phyloP scores from a whole-genome alignment of 805 yeast genomes.

The Candida montana region DNA sequence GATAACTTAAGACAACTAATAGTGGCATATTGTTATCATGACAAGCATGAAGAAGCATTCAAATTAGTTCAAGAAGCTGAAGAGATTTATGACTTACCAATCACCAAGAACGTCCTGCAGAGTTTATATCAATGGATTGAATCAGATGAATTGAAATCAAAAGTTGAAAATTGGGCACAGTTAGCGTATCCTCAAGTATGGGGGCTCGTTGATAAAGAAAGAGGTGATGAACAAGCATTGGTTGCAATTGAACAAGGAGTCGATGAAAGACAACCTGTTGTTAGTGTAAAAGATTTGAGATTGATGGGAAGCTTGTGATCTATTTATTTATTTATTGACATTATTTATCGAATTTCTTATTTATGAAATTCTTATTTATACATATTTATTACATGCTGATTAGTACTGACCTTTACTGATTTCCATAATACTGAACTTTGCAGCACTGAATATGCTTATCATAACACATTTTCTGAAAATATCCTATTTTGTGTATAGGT shows the following conservation, averaged over 20 bases:
- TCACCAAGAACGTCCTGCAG: constrained; percentile 40
- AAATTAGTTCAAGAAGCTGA: constrained; percentile 42
- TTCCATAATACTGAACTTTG: too few species aligned
- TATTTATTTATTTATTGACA: too few species aligned
- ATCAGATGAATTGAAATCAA: constrained; percentile 12
- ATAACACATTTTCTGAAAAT: too few species aligned
- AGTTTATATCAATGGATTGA: constrained; percentile 41
- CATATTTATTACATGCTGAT: too few species aligned
- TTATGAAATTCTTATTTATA: too few species aligned
- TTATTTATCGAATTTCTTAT: neutral
- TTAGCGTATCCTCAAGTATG: constrained; percentile 31
- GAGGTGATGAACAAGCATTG: constrained; percentile 1
- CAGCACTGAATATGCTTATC: too few species aligned
- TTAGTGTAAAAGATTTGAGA: constrained; percentile 11
- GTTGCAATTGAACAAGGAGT: constrained; percentile 2
- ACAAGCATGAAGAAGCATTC: constrained; percentile 51
- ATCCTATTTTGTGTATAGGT: too few species aligned
- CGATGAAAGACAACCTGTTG: constrained; percentile 10
- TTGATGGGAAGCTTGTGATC: constrained; percentile 11
- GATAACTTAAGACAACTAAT: constrained; percentile 54
- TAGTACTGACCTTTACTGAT: too few species aligned
- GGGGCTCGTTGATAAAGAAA: constrained; percentile 27
- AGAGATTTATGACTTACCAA: constrained; percentile 37
- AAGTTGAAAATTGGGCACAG: constrained; percentile 33
- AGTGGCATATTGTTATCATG: constrained; percentile 67